A percentile compares a stretch with the other conserved stretches of the same genome.
Evolutionary conservation across 1,139 yeast genomes (phyloP).

Genomic region (Eremothecium gossypii): DNA sequence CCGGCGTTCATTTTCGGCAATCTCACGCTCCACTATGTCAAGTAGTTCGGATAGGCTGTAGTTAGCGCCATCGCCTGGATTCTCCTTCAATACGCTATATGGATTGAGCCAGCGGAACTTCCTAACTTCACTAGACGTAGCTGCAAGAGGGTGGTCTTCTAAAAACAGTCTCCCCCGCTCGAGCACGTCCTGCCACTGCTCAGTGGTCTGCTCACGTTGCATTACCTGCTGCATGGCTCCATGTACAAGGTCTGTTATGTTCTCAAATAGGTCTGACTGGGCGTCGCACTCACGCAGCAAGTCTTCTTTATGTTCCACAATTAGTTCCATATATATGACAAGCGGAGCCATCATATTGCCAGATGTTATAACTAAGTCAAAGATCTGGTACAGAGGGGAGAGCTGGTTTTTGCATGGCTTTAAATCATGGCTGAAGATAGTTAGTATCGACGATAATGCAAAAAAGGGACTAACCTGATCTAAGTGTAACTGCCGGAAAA

Average conservation of each 20-base stretch:
- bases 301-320: conserved; percentile 14
- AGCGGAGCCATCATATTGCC: conserved; percentile 25
- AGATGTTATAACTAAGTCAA: conserved; percentile 23
- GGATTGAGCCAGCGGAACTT: conserved; percentile 1
- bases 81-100: conserved; percentile 1
- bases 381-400: conserved; percentile 20
- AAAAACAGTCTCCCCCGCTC: conserved; percentile 1
- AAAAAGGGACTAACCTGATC: conserved; percentile 45
- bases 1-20: neutral
- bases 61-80: neutral
- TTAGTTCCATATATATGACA: conserved; percentile 19
- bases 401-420: conserved; percentile 12
- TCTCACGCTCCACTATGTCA: neutral
- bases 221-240: conserved; percentile 23
- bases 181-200: conserved; percentile 17
- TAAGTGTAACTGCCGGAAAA: conserved; percentile 45
- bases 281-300: conserved; percentile 16
- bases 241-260: conserved; percentile 23
- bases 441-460: conserved; percentile 67
- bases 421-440: conserved; percentile 68
- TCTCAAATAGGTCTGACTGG: conserved; percentile 21
- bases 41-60: neutral
- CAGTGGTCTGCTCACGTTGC: conserved; percentile 9
- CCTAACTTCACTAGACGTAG: neutral
- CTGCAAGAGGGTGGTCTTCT: neutral